Base-by-base conservation (phyloP, 257 asterid genomes). In the Ophiorrhiza pumila region DNA sequence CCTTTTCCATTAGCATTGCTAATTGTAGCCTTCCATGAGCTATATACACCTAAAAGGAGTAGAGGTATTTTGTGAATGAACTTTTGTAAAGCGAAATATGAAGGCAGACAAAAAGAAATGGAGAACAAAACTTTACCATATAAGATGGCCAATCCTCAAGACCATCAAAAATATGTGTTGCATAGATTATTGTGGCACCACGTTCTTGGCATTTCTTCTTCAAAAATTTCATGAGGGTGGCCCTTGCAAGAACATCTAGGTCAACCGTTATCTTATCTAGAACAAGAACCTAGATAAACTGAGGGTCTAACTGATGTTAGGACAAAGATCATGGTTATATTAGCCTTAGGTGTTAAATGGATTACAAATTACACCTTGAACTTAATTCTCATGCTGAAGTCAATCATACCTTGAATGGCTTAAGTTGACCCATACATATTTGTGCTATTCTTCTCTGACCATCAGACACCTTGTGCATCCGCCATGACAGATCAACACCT, bases 211-310 rank as follows among this genome's bases (percentile, higher is more conserved):
- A 91, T 80, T 95, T 98, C 83, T 92, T 90, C 80, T 82, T 90
- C 47, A 95, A 90, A 85, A 95, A 95, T 73, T 39, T 80, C 79
- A 95, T 81, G 57, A 95, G 96, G 78, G 88, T 98, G 13, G 99
- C 95, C 82, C 98, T 81, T 2, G 99, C 98, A 29, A 95, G 95
- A 57, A 95, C 99, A 79, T 95, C 98, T 55, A 92, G 87, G 89
- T 95, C 99, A 42, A 95, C 99, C 0, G 99, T 92, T 79, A 95
- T 95, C 88, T 95, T 98, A 65, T 95, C 99, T 3, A 95, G 92
- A 82, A 95, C 86, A 59, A 95, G 96, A 73, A 90, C 98, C 99
- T 84, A 85, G 69, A 75, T 37, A 70, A 52, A 67, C 53, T 79
- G 56, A 25, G 81, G 71, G 49, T 62, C 71, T n/a, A 39, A 43